Base-by-base conservation (phyloP, 2,329 filamentous ascomycete species). In the Aquanectria penicillioides region DNA sequence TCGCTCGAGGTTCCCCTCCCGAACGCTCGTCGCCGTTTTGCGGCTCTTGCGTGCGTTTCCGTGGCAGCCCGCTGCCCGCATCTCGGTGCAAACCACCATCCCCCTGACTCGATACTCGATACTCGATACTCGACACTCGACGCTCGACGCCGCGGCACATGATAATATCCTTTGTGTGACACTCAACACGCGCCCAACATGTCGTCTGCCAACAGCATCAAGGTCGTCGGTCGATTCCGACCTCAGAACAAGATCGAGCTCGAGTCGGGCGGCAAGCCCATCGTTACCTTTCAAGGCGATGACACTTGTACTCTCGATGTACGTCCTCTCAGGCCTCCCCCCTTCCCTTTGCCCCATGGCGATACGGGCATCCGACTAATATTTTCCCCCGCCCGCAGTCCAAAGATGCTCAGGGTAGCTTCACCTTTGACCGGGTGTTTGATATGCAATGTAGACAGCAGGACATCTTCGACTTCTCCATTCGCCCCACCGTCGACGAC, bases 381-480 rank as follows among this genome's bases (percentile, higher is more conserved):
- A 31, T n/a, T 29, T 37, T 29, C 12, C n/a, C n/a, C n/a, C n/a
- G n/a, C n/a, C n/a, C 73, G 54, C 74, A 97, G 90, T 96, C 93
- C 66, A 88, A 84, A 75, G 94, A 97, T 76, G 90, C 89, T 62
- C 82, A 89, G 67, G 93, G 93, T 59, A 84, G 88, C 75, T 99
- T 98, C 77, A 99, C 95, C 63, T 99, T 98, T 78, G 95, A 99
- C 77, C 91, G 94, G 63, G 93, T 99, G 67, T 99, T 99, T 81
- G 93, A 92, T 75, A 98, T 97, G 92, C 83, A 85, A 77, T 95
- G 92, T 72, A 88, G 88, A 72, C 95, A 99, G 79, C 83, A 87
- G 73, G 94, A 98, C 78, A 93, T 99, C 72, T 99, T 99, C 81
- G 92, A 98, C 78, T 99, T 95, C 81, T 98, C 95, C 36, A 98